A percentile compares a stretch with the other conserved stretches of the same genome.
Evolutionary conservation across 495 filamentous ascomycete genomes (phyloP).

Genomic region (Talaromyces adpressus): DNA sequence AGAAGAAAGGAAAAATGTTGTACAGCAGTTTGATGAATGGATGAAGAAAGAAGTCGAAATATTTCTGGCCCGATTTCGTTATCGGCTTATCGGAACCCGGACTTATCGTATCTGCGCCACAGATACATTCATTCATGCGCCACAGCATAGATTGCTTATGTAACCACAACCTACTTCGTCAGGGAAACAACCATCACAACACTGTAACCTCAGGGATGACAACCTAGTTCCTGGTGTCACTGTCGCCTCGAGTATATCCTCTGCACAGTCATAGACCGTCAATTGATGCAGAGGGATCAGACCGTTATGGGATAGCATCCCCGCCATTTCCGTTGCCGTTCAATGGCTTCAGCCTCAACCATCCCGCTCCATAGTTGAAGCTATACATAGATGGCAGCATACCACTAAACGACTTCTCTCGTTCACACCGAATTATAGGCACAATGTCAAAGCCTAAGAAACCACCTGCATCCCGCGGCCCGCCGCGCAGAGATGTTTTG

Average conservation of each 20-base stretch:
- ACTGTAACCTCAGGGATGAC: not conserved
- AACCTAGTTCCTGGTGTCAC: not conserved
- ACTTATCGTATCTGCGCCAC: not conserved
- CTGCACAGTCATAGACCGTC: not conserved
- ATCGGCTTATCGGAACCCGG: not conserved
- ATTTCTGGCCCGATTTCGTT: not conserved
- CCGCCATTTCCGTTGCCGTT: not conserved
- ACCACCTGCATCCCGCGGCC: constrained; percentile 39
- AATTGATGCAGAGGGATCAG: not conserved
- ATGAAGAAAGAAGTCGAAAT: not conserved
- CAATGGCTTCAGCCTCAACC: not conserved
- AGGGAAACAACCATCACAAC: not conserved
- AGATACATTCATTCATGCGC: not conserved
- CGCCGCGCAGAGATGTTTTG: constrained; percentile 55
- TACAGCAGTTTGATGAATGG: not conserved
- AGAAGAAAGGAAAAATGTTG: not conserved
- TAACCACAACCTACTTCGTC: not conserved
- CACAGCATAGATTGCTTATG: not conserved
- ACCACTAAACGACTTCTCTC: not conserved
- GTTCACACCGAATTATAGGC: constrained; percentile 7
- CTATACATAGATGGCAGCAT: not conserved
- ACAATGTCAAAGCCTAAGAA: constrained; percentile 61
- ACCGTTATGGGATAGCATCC: not conserved
- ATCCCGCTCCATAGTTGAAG: not conserved
- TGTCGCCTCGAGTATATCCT: not conserved